phyloP scores from a whole-genome alignment of 139 green algal species.

The Chlorella ohadii region DNA sequence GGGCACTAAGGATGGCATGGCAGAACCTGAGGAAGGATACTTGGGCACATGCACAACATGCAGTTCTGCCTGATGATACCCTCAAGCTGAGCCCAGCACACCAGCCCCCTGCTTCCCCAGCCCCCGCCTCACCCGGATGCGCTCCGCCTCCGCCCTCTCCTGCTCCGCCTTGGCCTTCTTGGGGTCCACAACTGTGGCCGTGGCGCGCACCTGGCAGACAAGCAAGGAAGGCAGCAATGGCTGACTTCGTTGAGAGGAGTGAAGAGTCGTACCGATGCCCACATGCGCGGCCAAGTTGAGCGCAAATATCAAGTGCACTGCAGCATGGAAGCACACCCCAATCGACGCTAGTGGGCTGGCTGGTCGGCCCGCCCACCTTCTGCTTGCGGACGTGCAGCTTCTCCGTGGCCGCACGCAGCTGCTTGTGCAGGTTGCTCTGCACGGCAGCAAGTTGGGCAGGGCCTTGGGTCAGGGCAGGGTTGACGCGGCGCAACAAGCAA shows the following conservation, averaged over 20 bases:
- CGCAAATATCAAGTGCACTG: too few species aligned
- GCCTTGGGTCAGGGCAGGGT: constrained; percentile 64
- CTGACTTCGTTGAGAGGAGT: not conserved
- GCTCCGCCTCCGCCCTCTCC: constrained; percentile 48
- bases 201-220: constrained; percentile 20
- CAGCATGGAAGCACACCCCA: too few species aligned
- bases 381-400: constrained; percentile 50
- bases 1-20: too few species aligned
- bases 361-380: constrained; percentile 11
- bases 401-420: constrained; percentile 31
- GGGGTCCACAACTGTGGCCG: constrained; percentile 54
- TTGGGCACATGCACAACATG: too few species aligned
- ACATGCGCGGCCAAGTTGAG: too few species aligned
- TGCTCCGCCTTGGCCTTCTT: constrained; percentile 48
- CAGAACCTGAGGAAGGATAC: too few species aligned
- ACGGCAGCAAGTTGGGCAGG: constrained; percentile 61
- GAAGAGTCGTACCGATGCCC: too few species aligned
- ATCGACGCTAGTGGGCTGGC: too few species aligned
- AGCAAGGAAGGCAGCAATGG: not conserved
- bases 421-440: constrained; percentile 35
- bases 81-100: too few species aligned
- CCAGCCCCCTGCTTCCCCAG: too few species aligned
- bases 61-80: too few species aligned
- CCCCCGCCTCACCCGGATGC: constrained; percentile 42
- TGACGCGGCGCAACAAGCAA: too few species aligned